Conservation (phyloP, 108 stramenopile species). For the Fragilaria radians region DNA sequence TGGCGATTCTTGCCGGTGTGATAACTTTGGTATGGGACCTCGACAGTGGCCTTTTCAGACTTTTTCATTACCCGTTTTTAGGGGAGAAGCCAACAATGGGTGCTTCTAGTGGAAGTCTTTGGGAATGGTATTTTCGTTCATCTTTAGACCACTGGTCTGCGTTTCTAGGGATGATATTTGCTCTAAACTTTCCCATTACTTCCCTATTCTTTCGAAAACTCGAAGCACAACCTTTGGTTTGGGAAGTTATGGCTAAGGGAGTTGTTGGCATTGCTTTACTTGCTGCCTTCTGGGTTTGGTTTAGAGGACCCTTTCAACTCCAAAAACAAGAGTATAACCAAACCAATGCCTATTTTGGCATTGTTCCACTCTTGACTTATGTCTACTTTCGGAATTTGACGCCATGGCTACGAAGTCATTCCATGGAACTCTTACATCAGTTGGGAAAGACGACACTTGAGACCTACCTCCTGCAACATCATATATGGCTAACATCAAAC, state of each 20-base stretch:
- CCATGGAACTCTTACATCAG: constrained; percentile 81
- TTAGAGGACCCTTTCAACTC: constrained; percentile 61
- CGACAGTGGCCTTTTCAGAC: constrained; percentile 64
- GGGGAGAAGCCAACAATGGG: constrained; percentile 68
- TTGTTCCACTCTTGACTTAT: constrained; percentile 88
- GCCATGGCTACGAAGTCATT: constrained; percentile 71
- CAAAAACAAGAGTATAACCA: constrained; percentile 87
- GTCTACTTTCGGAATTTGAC: constrained; percentile 93
- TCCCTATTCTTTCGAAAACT: constrained; percentile 81
- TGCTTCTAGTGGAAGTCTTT: constrained; percentile 74
- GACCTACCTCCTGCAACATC: constrained; percentile 98
- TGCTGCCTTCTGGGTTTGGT: constrained; percentile 62
- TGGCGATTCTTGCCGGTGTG: constrained; percentile 63
- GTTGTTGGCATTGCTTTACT: constrained; percentile 44
- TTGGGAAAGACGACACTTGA: constrained; percentile 97
- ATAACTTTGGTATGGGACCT: constrained; percentile 90
- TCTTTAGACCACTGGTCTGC: constrained; percentile 94
- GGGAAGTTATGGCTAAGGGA: constrained; percentile 34
- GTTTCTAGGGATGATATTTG: constrained; percentile 94
- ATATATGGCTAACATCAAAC: constrained; percentile 91
- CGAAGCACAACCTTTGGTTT: constrained; percentile 43
- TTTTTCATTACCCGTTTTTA: constrained; percentile 75
- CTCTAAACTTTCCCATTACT: constrained; percentile 85
- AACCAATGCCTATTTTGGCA: constrained; percentile 93
- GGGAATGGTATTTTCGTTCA: constrained; percentile 97